These are phyloP conservation scores for Dittrichia graveolens DNA, from an alignment of 129 eudicot species.

Conservation along the genomic window DNA sequence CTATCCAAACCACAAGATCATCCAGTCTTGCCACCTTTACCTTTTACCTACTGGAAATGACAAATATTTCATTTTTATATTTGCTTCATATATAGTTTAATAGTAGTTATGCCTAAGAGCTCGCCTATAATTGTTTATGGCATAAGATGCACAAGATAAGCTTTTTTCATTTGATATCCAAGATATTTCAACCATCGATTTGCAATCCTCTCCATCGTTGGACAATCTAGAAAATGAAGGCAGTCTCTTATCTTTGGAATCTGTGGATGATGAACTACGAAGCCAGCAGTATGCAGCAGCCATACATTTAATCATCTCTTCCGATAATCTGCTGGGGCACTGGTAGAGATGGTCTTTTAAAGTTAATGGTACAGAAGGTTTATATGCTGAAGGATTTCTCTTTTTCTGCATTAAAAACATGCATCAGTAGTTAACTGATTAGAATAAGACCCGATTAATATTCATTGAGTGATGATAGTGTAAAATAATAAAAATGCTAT, in stretches of 20 bases:
- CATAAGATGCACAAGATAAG: constrained; percentile 75
- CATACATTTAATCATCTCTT: constrained; percentile 91
- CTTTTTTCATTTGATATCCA: constrained; percentile 68
- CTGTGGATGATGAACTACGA: constrained; percentile 47
- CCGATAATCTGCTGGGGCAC: constrained; percentile 84
- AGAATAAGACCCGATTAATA: neutral
- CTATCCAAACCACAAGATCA: neutral
- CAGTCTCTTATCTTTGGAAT: constrained; percentile 43
- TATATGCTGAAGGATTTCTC: constrained; percentile 31
- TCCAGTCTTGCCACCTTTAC: neutral
- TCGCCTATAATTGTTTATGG: constrained; percentile 75
- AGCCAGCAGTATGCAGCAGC: constrained; percentile 93
- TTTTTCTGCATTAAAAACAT: constrained; percentile 31
- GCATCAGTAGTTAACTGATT: neutral
- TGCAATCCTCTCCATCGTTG: constrained; percentile 44
- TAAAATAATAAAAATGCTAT: too few species aligned
- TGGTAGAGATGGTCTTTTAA: constrained; percentile 81
- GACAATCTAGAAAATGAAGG: constrained; percentile 46
- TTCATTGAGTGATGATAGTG: too few species aligned
- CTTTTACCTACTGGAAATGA: neutral
- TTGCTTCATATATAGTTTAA: neutral
- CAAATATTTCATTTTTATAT: neutral
- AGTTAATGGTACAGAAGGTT: constrained; percentile 47
- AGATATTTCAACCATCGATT: constrained; percentile 61
- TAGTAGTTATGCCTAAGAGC: constrained; percentile 9